Conservation (phyloP, 2,329 filamentous ascomycete species). For the Elsinoe perseae region DNA sequence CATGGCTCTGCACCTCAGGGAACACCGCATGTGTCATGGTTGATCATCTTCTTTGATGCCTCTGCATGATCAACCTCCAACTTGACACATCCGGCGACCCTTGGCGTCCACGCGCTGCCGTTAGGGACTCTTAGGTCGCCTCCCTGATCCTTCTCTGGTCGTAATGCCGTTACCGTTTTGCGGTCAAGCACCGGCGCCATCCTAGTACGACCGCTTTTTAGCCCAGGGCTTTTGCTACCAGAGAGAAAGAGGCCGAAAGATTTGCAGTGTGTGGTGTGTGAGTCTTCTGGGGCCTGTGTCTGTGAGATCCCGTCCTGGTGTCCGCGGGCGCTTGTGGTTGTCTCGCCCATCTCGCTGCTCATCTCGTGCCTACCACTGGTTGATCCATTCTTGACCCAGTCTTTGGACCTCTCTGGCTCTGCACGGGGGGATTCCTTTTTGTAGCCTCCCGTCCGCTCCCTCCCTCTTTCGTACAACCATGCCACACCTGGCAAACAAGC, state of each 20-base stretch:
- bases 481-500: conserved; percentile 5
- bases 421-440: conserved; percentile 9
- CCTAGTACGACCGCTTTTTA: conserved; percentile 7
- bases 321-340: background rate
- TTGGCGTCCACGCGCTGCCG: conserved; percentile 8
- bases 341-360: background rate
- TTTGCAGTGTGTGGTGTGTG: background rate
- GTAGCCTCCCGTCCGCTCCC: conserved; percentile 9
- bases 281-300: too few species aligned
- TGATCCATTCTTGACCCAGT: background rate
- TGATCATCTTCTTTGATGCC: background rate
- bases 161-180: conserved; percentile 13
- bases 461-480: conserved; percentile 15
- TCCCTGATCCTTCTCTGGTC: conserved; percentile 13
- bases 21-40: background rate
- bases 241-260: background rate
- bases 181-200: conserved; percentile 13
- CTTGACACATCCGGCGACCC: conserved; percentile 15
- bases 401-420: background rate
- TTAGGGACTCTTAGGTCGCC: conserved; percentile 15
- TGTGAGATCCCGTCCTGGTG: conserved; percentile 6
- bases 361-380: too few species aligned
- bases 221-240: background rate
- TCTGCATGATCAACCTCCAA: conserved; percentile 10
- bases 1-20: too few species aligned